A percentile compares a stretch with the other conserved stretches of the same genome.
Conservation (phyloP, 306 rosid genomes). For the Neltuma alba region DNA sequence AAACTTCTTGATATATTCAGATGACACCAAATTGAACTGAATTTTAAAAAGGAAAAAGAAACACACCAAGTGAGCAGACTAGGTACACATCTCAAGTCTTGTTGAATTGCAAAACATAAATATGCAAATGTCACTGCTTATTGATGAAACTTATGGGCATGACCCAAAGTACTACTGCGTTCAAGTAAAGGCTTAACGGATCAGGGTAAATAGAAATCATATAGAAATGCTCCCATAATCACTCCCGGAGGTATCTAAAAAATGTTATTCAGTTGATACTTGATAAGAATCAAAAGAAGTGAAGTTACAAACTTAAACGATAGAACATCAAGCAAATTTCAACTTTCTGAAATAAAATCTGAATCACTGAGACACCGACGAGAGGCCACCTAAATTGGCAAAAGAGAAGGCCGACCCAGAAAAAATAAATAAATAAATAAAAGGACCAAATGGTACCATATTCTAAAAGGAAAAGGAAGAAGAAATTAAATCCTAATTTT, state of each 20-base stretch:
- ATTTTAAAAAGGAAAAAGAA: neutral
- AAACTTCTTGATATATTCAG: neutral
- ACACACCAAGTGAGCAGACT: constrained; percentile 14
- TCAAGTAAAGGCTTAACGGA: neutral
- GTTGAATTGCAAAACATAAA: constrained; percentile 18
- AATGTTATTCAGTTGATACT: neutral
- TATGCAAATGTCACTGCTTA: constrained; percentile 8
- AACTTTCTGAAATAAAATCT: neutral
- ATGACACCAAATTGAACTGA: neutral
- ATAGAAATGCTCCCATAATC: neutral
- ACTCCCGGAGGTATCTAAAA: neutral
- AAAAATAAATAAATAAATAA: neutral
- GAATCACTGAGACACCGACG: neutral
- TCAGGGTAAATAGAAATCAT: neutral
- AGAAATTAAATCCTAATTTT: constrained; percentile 18
- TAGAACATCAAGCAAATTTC: neutral
- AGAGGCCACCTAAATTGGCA: neutral
- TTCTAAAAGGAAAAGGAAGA: neutral
- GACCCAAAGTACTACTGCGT: constrained; percentile 16
- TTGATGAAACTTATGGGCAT: constrained; percentile 17
- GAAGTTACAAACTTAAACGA: neutral
- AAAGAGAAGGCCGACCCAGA: neutral
- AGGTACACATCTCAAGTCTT: neutral
- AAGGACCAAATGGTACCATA: constrained; percentile 3
- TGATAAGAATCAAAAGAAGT: constrained; percentile 2